A percentile compares a stretch with the other conserved stretches of the same genome.
Conservation (phyloP, 108 stramenopile genomes). For the Nitzschia sp. region DNA sequence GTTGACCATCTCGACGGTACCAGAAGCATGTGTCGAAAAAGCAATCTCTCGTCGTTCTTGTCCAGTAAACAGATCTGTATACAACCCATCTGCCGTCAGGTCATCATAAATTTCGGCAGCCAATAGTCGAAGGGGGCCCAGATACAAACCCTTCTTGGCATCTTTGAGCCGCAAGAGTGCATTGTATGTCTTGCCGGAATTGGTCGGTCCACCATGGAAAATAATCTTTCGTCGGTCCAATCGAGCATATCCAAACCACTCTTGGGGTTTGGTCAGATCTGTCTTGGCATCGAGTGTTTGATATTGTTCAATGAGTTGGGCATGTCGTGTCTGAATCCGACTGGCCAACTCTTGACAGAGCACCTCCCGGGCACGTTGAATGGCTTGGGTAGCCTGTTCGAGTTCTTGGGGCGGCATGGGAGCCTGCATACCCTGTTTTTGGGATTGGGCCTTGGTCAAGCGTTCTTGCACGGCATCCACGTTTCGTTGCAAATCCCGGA, state of each 20-base stretch:
- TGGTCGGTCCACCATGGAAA: conserved; percentile 93
- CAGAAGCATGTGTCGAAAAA: conserved; percentile 76
- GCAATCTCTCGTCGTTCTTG: conserved; percentile 84
- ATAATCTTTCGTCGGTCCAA: conserved; percentile 74
- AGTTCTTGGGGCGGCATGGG: conserved; percentile 41
- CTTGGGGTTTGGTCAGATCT: conserved; percentile 75
- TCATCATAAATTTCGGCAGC: conserved; percentile 91
- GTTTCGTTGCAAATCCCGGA: conserved; percentile 19
- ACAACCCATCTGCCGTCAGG: conserved; percentile 78
- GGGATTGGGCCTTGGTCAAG: neutral
- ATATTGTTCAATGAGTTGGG: conserved; percentile 53
- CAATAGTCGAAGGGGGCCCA: conserved; percentile 92
- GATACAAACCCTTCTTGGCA: conserved; percentile 82
- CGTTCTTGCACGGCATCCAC: conserved; percentile 12
- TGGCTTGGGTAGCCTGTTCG: conserved; percentile 13
- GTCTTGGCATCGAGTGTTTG: conserved; percentile 57
- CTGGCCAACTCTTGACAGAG: conserved; percentile 47
- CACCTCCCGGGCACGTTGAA: conserved; percentile 25
- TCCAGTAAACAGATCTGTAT: conserved; percentile 75
- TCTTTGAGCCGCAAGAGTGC: conserved; percentile 82
- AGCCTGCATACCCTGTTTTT: neutral
- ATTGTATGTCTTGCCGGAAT: conserved; percentile 92
- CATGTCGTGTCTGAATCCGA: conserved; percentile 50
- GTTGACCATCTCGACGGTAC: conserved; percentile 87
- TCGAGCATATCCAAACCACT: conserved; percentile 67